Evolutionary conservation across 768 basidiomycete species (phyloP).

Genomic region (Fomitopsis pulvina): DNA sequence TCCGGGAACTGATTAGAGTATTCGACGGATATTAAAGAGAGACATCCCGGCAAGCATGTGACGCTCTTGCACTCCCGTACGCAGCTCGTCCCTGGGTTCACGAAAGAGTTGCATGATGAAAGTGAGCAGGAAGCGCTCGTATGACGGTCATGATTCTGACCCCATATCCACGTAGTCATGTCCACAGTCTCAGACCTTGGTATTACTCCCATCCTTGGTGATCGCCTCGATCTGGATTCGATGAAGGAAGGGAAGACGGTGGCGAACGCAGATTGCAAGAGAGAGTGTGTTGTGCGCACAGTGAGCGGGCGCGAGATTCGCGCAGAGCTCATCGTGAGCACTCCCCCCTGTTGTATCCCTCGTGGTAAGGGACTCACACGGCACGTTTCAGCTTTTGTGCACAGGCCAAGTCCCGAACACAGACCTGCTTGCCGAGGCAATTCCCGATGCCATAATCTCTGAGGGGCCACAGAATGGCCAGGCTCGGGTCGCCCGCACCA

Average conservation of each 20-base stretch:
- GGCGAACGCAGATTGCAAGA: conserved; percentile 8
- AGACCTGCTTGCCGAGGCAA: conserved; percentile 27
- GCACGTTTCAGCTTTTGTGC: conserved; percentile 40
- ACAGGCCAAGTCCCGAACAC: conserved; percentile 60
- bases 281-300: conserved; percentile 34
- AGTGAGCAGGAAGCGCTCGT: conserved; percentile 25
- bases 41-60: conserved; percentile 45
- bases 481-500: conserved; percentile 40
- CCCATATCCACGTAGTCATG: too few species aligned
- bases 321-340: conserved; percentile 46
- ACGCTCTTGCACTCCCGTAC: conserved; percentile 55
- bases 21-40: conserved; percentile 52
- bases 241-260: conserved; percentile 5
- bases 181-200: conserved; percentile 19
- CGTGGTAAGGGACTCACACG: not conserved
- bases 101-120: conserved; percentile 44
- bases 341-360: not conserved
- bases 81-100: conserved; percentile 49
- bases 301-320: conserved; percentile 41
- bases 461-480: conserved; percentile 34
- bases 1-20: conserved; percentile 44
- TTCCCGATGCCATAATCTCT: conserved; percentile 18
- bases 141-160: too few species aligned
- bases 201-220: conserved; percentile 46
- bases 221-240: conserved; percentile 42